Percentiles rank a stretch among this genome's conserved stretches.
These are phyloP conservation scores for Claviceps paspali DNA, from an alignment of 2,329 filamentous ascomycete species.

Conservation along the genomic window DNA sequence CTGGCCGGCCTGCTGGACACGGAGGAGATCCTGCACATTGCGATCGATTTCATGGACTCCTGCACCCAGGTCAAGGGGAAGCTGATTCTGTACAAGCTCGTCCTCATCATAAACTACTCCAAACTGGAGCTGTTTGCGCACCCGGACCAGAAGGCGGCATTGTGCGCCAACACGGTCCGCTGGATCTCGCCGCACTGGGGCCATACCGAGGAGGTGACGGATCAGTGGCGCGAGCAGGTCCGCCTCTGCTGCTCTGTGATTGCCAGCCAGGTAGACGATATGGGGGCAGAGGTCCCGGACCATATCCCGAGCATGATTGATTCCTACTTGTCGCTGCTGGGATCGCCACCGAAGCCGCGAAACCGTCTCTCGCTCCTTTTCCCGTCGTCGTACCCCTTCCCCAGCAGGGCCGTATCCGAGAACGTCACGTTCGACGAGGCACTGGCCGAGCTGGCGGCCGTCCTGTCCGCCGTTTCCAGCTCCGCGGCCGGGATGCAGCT, in stretches of 20 bases:
- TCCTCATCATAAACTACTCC: constrained; percentile 85
- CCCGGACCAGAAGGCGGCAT: constrained; percentile 56
- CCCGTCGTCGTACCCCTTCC: constrained; percentile 80
- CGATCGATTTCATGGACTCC: constrained; percentile 86
- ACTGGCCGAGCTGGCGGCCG: constrained; percentile 73
- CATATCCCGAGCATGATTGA: constrained; percentile 85
- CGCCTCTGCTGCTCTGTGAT: constrained; percentile 86
- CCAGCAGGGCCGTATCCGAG: constrained; percentile 50
- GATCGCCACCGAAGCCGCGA: constrained; percentile 35
- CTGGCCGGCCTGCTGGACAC: constrained; percentile 59
- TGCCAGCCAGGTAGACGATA: constrained; percentile 65
- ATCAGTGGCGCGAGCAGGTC: constrained; percentile 86
- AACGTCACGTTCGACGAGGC: constrained; percentile 62
- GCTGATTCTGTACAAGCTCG: constrained; percentile 77
- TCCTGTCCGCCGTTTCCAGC: constrained; percentile 69
- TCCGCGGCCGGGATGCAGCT: constrained; percentile 57
- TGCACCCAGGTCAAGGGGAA: constrained; percentile 80
- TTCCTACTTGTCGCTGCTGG: constrained; percentile 67
- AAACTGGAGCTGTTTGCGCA: constrained; percentile 66
- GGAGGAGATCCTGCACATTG: constrained; percentile 79
- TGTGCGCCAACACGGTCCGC: constrained; percentile 67
- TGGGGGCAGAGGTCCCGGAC: constrained; percentile 69
- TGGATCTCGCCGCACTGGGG: constrained; percentile 97
- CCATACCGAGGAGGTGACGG: constrained; percentile 51
- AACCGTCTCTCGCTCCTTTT: constrained; percentile 75